These are phyloP conservation scores for Nannizzia gypsea DNA, from an alignment of 2,329 filamentous ascomycete species.

Conservation along the genomic window DNA sequence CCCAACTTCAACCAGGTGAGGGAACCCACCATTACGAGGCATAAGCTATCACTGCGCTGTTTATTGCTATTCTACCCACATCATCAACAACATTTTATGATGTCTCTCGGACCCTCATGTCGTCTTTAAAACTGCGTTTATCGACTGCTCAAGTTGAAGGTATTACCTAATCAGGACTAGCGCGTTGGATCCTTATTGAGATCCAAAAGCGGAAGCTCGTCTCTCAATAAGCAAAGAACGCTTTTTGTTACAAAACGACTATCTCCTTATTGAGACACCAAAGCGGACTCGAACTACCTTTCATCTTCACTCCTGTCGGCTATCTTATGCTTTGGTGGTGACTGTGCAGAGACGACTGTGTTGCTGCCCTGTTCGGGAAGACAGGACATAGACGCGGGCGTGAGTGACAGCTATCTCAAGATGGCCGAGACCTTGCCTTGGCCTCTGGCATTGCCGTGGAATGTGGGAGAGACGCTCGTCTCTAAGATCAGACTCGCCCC, in stretches of 20 bases:
- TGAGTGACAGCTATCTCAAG: not conserved
- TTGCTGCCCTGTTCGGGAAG: not conserved
- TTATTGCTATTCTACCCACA: not conserved
- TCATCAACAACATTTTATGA: not conserved
- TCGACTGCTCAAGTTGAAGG: not conserved
- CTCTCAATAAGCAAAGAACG: conserved; percentile 4
- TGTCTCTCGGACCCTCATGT: not conserved
- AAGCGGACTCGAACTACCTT: not conserved
- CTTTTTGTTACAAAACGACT: not conserved
- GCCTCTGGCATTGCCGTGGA: not conserved
- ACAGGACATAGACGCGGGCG: too few relatives aligned
- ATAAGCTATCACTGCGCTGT: not conserved
- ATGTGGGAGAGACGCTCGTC: not conserved
- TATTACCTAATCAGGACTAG: conserved; percentile 9
- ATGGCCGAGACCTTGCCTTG: not conserved
- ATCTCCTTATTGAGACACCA: conserved; percentile 7
- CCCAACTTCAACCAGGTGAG: not conserved
- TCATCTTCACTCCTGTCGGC: not conserved
- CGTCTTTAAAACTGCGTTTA: not conserved
- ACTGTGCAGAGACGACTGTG: not conserved
- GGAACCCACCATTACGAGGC: not conserved
- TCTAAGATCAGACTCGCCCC: not conserved
- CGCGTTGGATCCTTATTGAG: conserved; percentile 9
- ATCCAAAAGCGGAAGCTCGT: conserved; percentile 10
- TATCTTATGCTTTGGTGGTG: not conserved